A percentile compares a stretch with the other conserved stretches of the same genome.
phyloP scores from a whole-genome alignment of 2,329 filamentous ascomycete genomes.

The Cytospora schulzeri region DNA sequence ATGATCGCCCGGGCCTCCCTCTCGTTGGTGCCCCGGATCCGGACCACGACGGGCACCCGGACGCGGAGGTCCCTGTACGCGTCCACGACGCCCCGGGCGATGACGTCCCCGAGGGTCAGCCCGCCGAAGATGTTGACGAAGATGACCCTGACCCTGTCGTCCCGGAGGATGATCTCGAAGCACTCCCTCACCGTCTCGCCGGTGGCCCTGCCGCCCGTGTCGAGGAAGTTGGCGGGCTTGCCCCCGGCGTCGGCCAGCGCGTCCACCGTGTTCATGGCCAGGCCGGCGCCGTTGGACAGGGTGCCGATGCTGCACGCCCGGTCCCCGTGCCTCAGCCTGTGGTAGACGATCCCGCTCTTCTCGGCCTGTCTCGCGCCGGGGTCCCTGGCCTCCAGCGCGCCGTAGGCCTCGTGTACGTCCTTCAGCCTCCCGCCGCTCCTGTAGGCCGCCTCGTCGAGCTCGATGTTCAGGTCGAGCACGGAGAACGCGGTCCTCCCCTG shows the following conservation, averaged over 20 bases:
- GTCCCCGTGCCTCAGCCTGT: slow-evolving; percentile 55
- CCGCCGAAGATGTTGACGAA: slow-evolving; percentile 60
- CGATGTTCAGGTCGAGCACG: slow-evolving; percentile 32
- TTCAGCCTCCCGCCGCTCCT: slow-evolving; percentile 41
- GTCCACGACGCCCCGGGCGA: slow-evolving; percentile 72
- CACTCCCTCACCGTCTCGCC: slow-evolving; percentile 76
- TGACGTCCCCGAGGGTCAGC: slow-evolving; percentile 77
- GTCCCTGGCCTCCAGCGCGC: slow-evolving; percentile 37
- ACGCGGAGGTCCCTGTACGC: slow-evolving; percentile 71
- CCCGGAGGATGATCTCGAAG: slow-evolving; percentile 73
- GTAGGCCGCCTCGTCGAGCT: slow-evolving; percentile 51
- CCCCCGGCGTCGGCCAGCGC: slow-evolving; percentile 70
- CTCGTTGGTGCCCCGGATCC: slow-evolving; percentile 76
- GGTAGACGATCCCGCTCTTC: slow-evolving; percentile 75
- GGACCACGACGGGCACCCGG: slow-evolving; percentile 73
- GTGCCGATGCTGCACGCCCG: slow-evolving; percentile 71
- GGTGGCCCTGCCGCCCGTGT: slow-evolving; percentile 88
- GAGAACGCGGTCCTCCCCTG: slow-evolving; percentile 26
- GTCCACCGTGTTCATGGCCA: slow-evolving; percentile 91
- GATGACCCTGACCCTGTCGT: slow-evolving; percentile 69
- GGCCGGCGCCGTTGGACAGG: slow-evolving; percentile 83
- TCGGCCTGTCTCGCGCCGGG: slow-evolving; percentile 43
- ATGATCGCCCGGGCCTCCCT: slow-evolving; percentile 70
- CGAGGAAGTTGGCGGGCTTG: slow-evolving; percentile 78
- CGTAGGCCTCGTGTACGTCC: slow-evolving; percentile 42